Evolutionary conservation across 179 eudicot species (phyloP).

Genomic region (Sideroxylon spinosum): DNA sequence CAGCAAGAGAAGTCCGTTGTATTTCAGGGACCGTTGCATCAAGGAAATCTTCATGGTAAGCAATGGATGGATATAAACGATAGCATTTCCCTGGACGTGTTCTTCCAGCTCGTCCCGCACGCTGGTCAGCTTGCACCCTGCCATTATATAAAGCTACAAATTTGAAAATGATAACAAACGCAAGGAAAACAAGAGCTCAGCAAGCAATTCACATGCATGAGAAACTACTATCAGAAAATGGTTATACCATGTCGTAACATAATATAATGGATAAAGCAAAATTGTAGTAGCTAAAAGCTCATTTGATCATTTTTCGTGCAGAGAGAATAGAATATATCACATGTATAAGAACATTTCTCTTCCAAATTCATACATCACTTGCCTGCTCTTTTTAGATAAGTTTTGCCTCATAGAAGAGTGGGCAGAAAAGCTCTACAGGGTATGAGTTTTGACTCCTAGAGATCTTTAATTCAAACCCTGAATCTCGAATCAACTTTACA

Average conservation of each 20-base stretch:
- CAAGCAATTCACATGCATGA: not conserved
- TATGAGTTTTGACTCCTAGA: no score
- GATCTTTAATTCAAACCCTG: not conserved
- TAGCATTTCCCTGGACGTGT: conserved; percentile 97
- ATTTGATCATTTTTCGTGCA: not conserved
- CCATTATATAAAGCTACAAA: conserved; percentile 14
- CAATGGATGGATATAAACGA: conserved; percentile 67
- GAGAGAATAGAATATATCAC: not conserved
- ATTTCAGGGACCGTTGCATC: conserved; percentile 96
- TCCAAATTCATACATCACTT: conserved; percentile 2
- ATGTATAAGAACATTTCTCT: not conserved
- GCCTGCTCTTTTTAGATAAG: not conserved
- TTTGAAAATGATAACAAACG: not conserved
- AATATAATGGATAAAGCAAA: not conserved
- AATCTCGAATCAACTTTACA: not conserved
- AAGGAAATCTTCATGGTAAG: conserved; percentile 71
- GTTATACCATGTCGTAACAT: not conserved
- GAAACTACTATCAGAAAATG: not conserved
- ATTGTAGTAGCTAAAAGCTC: not conserved
- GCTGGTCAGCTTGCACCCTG: conserved; percentile 96
- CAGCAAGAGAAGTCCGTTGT: conserved; percentile 91
- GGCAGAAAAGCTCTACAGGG: not conserved
- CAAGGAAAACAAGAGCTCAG: not conserved
- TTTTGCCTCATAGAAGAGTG: not conserved
- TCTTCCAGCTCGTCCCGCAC: conserved; percentile 98